Conservation (phyloP, 768 basidiomycete species). For the Neoboletus brunneissimus region DNA sequence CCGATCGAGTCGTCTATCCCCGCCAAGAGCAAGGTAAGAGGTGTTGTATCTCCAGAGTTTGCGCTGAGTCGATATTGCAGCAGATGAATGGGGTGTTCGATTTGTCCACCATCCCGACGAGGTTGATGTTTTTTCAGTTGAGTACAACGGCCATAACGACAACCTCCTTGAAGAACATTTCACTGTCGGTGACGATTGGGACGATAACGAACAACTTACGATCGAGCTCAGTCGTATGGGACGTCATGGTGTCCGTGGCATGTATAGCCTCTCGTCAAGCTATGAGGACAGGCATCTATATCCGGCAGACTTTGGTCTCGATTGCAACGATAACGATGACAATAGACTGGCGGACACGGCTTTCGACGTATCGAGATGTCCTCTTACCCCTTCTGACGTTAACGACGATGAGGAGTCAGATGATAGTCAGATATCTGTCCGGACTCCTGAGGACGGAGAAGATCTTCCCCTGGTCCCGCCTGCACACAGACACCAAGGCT, state of each 20-base stretch:
- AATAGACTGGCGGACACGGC: slow-evolving; percentile 8
- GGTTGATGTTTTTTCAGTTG: slow-evolving; percentile 22
- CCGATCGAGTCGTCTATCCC: slow-evolving; percentile 30
- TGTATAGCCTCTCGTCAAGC: not conserved
- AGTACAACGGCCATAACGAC: slow-evolving; percentile 24
- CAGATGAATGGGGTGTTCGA: slow-evolving; percentile 32
- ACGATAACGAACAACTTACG: slow-evolving; percentile 20
- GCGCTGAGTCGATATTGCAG: slow-evolving; percentile 16
- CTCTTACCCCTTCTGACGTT: slow-evolving; percentile 24
- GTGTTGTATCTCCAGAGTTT: not conserved
- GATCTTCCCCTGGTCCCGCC: slow-evolving; percentile 8
- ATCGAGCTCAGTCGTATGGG: slow-evolving; percentile 17
- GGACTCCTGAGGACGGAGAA: slow-evolving; percentile 28
- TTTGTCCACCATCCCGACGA: slow-evolving; percentile 10
- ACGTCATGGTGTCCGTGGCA: not conserved
- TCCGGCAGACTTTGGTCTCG: slow-evolving; percentile 9
- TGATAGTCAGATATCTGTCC: slow-evolving; percentile 23
- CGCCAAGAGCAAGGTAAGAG: slow-evolving; percentile 25
- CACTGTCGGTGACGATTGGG: slow-evolving; percentile 19
- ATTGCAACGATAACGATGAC: slow-evolving; percentile 4
- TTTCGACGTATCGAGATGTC: slow-evolving; percentile 21
- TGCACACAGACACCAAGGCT: not conserved
- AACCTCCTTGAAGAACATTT: slow-evolving; percentile 27
- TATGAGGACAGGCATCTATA: slow-evolving; percentile 6
- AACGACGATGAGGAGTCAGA: slow-evolving; percentile 31